A percentile compares a stretch with the other conserved stretches of the same genome.
Conservation (phyloP, 2,329 filamentous ascomycete species). For the Rhynchosporium graminicola region DNA sequence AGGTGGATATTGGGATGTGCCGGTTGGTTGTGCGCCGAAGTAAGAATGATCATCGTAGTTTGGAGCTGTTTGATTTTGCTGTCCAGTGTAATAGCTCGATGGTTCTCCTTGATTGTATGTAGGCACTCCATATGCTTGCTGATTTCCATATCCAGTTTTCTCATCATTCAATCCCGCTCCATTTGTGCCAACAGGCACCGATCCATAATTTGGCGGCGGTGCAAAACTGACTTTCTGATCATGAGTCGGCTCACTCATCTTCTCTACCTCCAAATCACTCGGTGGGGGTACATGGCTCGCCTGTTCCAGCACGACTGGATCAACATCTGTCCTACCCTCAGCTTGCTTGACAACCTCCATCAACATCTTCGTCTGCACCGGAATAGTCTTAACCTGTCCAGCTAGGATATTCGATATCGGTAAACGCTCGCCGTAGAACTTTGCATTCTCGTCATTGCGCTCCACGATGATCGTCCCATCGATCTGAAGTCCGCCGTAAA, state of each 20-base stretch:
- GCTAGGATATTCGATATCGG: constrained; percentile 59
- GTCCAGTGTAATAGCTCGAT: not conserved
- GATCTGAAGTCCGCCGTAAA: constrained; percentile 82
- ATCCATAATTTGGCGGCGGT: constrained; percentile 15
- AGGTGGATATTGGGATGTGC: not conserved
- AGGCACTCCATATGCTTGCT: not conserved
- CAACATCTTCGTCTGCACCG: constrained; percentile 43
- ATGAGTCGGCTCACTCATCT: constrained; percentile 22
- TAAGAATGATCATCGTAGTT: not conserved
- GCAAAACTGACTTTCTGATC: constrained; percentile 20
- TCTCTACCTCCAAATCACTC: constrained; percentile 58
- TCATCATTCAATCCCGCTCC: not conserved
- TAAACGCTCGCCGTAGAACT: constrained; percentile 72
- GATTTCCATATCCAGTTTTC: constrained; percentile 9
- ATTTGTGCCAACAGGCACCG: not conserved
- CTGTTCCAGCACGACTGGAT: constrained; percentile 64
- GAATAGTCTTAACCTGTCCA: constrained; percentile 29
- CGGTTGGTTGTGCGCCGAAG: not conserved
- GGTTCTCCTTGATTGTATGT: not conserved
- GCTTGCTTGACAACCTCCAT: constrained; percentile 79
- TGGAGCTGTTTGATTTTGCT: not conserved
- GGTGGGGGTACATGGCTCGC: constrained; percentile 68
- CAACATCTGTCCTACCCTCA: constrained; percentile 76
- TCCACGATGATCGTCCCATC: constrained; percentile 88
- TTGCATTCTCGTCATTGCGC: constrained; percentile 79